phyloP scores from a whole-genome alignment of 305 asterid species.

The Fraxinus ornus region DNA sequence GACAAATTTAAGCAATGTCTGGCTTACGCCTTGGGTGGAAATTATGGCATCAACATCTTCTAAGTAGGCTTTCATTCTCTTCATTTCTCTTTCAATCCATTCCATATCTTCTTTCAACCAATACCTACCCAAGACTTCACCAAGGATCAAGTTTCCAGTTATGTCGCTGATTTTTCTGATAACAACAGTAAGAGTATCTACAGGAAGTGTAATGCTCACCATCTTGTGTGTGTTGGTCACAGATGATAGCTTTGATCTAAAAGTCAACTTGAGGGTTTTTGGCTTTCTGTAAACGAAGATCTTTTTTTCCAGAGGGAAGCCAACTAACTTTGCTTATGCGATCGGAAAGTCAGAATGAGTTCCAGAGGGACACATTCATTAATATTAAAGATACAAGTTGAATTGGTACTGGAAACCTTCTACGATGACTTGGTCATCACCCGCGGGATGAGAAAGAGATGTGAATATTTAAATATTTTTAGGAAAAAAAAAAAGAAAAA shows the following conservation, averaged over 20 bases:
- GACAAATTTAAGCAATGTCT: background rate
- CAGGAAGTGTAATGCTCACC: background rate
- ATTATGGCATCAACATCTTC: background rate
- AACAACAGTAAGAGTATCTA: background rate
- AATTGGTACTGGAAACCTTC: background rate
- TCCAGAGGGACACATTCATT: background rate
- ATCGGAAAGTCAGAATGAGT: background rate
- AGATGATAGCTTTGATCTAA: background rate
- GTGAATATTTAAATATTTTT: background rate
- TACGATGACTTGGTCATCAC: background rate
- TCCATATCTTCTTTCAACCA: background rate
- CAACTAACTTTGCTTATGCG: background rate
- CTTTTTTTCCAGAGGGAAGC: background rate
- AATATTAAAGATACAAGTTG: background rate
- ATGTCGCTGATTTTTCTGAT: background rate
- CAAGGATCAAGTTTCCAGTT: background rate
- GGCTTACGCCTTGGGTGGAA: background rate
- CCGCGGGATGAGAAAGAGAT: background rate
- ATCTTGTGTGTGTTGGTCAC: background rate
- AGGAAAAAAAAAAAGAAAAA: background rate
- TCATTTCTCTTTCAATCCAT: background rate
- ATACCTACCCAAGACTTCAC: background rate
- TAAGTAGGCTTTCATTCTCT: background rate
- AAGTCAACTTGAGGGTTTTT: background rate
- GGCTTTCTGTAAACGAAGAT: background rate